phyloP scores from a whole-genome alignment of 306 rosid genomes.

The Bauhinia variegata region DNA sequence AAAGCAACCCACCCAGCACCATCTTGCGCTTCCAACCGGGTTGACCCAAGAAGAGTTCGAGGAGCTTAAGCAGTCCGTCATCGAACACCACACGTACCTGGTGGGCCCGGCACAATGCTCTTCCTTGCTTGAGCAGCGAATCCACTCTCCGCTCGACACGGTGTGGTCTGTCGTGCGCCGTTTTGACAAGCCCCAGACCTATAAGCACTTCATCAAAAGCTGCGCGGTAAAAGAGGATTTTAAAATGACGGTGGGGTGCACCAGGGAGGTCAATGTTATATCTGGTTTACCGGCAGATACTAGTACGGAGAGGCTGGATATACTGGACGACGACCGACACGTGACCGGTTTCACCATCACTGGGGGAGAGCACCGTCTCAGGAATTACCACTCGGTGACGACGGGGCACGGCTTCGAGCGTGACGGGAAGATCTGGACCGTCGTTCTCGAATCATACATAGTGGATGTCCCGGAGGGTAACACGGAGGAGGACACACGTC shows the following conservation, averaged over 20 bases:
- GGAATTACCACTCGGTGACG: conserved; percentile 82
- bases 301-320: conserved; percentile 86
- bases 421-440: conserved; percentile 75
- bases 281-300: conserved; percentile 95
- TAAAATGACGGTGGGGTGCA: conserved; percentile 67
- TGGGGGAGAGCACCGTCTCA: conserved; percentile 90
- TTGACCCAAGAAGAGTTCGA: conserved; percentile 62
- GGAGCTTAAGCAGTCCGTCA: conserved; percentile 47
- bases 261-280: conserved; percentile 89
- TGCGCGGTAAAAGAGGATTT: conserved; percentile 60
- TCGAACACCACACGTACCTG: conserved; percentile 70
- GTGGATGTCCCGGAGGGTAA: conserved; percentile 97
- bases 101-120: conserved; percentile 69
- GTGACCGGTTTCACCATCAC: conserved; percentile 86
- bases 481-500: conserved; percentile 90
- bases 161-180: conserved; percentile 86
- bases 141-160: conserved; percentile 64
- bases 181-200: conserved; percentile 81
- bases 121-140: conserved; percentile 75
- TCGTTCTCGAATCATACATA: conserved; percentile 80
- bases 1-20: conserved; percentile 41
- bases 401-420: conserved; percentile 68
- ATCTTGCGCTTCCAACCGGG: conserved; percentile 51
- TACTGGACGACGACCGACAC: conserved; percentile 68
- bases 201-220: conserved; percentile 96